A percentile compares a stretch with the other conserved stretches of the same genome.
These are phyloP conservation scores for Yarrowia sp. DNA, from an alignment of 805 yeast genomes.

Conservation along the genomic window DNA sequence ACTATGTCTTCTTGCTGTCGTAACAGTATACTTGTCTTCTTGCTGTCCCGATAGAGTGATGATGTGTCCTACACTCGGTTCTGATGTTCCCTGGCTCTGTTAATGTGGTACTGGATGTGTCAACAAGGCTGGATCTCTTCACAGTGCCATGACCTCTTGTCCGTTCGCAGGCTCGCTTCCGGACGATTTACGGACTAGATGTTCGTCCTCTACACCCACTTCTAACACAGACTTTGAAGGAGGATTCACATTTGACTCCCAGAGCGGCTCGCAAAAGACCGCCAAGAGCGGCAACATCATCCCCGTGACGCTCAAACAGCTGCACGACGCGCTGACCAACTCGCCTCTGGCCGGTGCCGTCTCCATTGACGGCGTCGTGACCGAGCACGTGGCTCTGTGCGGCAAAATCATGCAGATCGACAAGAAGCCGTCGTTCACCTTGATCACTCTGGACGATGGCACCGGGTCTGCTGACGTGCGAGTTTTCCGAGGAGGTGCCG, in stretches of 20 bases:
- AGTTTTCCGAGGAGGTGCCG: constrained; percentile 54
- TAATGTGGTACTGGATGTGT: no score
- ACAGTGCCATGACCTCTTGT: not conserved
- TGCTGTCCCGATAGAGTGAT: no score
- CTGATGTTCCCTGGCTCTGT: no score
- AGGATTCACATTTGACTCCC: constrained; percentile 39
- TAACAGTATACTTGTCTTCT: no score
- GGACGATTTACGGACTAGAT: no score
- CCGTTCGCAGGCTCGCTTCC: not conserved
- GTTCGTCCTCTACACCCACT: no score
- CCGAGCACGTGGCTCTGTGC: constrained; percentile 64
- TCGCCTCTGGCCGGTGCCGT: constrained; percentile 62
- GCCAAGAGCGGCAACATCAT: constrained; percentile 43
- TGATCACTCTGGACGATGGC: constrained; percentile 67
- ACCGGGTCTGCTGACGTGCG: constrained; percentile 65
- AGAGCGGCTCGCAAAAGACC: constrained; percentile 19
- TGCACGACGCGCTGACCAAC: constrained; percentile 59
- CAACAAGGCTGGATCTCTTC: no score
- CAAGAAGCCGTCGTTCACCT: constrained; percentile 53
- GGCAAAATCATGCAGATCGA: constrained; percentile 59
- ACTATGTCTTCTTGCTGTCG: no score
- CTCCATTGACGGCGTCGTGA: constrained; percentile 62
- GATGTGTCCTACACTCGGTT: no score
- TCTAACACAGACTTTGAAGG: constrained; percentile 39
- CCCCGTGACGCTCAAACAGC: constrained; percentile 72